Percentiles rank a stretch among this genome's conserved stretches.
phyloP scores from a whole-genome alignment of 2,329 filamentous ascomycete genomes.

The Colletotrichum viniferum region DNA sequence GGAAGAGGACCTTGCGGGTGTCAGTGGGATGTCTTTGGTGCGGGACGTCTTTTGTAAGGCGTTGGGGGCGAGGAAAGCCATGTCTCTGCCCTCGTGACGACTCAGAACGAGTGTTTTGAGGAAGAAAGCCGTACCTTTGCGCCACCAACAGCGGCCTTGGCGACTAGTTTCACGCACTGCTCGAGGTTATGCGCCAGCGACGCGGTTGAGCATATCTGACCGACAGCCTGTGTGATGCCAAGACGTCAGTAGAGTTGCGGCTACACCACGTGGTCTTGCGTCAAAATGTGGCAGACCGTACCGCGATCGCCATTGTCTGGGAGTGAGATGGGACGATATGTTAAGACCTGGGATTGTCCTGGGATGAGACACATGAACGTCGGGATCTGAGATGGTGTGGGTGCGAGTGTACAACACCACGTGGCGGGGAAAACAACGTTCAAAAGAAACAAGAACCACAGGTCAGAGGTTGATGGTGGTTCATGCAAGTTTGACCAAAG shows the following conservation, averaged over 20 bases:
- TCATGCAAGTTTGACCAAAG: not conserved
- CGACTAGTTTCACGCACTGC: conserved; percentile 75
- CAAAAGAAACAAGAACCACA: too few relatives aligned
- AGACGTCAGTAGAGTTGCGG: not conserved
- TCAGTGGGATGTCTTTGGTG: not conserved
- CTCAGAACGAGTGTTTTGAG: not conserved
- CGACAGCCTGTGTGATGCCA: conserved; percentile 68
- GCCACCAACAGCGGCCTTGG: conserved; percentile 74
- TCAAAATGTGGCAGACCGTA: conserved; percentile 13
- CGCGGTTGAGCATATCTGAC: conserved; percentile 86
- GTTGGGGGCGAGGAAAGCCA: not conserved
- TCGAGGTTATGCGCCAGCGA: conserved; percentile 79
- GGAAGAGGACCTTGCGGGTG: conserved; percentile 72
- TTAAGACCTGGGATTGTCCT: not conserved
- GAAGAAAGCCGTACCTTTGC: conserved; percentile 66
- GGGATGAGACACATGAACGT: not conserved
- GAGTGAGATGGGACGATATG: not conserved
- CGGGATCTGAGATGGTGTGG: not conserved
- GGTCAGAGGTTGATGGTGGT: not conserved
- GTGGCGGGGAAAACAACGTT: not conserved
- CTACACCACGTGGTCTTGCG: not conserved
- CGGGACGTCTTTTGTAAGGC: not conserved
- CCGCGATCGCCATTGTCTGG: conserved; percentile 31
- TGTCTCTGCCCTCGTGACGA: not conserved
- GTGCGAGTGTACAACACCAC: not conserved